Evolutionary conservation across 2,329 filamentous ascomycete genomes (phyloP).

Genomic region (Phaeoacremonium minimum): DNA sequence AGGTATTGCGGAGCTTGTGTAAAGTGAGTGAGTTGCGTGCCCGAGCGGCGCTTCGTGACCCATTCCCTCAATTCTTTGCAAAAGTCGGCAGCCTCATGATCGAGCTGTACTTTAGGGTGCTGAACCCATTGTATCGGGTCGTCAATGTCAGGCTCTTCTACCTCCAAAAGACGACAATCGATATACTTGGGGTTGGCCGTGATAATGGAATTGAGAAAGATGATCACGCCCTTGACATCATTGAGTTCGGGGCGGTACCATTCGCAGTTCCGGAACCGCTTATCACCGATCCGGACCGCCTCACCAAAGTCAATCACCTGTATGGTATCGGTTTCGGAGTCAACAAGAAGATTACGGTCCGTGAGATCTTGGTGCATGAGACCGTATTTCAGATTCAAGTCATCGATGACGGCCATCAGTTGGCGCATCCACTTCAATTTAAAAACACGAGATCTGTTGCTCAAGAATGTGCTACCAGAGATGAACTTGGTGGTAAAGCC

Average conservation of each 20-base stretch:
- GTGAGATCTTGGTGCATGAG: slow-evolving; percentile 31
- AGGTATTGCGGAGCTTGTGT: slow-evolving; percentile 5
- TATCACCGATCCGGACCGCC: slow-evolving; percentile 14
- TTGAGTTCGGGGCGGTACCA: slow-evolving; percentile 14
- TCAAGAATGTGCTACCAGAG: slow-evolving; percentile 25
- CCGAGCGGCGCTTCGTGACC: slow-evolving; percentile 23
- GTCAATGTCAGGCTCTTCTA: slow-evolving; percentile 6
- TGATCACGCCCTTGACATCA: slow-evolving; percentile 27
- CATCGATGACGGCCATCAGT: slow-evolving; percentile 26
- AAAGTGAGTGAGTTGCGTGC: slow-evolving; percentile 1
- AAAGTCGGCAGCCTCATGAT: background rate
- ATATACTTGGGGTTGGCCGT: slow-evolving; percentile 19
- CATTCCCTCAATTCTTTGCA: slow-evolving; percentile 15
- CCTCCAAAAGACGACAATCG: slow-evolving; percentile 16
- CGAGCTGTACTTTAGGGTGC: slow-evolving; percentile 2
- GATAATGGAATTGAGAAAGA: slow-evolving; percentile 27
- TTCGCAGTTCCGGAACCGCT: background rate
- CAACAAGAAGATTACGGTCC: slow-evolving; percentile 27
- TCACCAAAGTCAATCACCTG: slow-evolving; percentile 30
- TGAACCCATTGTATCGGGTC: slow-evolving; percentile 1
- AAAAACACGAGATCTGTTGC: slow-evolving; percentile 22
- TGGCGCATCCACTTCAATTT: slow-evolving; percentile 28
- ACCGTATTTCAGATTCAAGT: slow-evolving; percentile 27
- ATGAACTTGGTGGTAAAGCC: slow-evolving; percentile 22
- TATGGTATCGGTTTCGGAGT: slow-evolving; percentile 22